Evolutionary conservation across 176 grass and related monocot species (phyloP).

Genomic region (Lolium perenne): DNA sequence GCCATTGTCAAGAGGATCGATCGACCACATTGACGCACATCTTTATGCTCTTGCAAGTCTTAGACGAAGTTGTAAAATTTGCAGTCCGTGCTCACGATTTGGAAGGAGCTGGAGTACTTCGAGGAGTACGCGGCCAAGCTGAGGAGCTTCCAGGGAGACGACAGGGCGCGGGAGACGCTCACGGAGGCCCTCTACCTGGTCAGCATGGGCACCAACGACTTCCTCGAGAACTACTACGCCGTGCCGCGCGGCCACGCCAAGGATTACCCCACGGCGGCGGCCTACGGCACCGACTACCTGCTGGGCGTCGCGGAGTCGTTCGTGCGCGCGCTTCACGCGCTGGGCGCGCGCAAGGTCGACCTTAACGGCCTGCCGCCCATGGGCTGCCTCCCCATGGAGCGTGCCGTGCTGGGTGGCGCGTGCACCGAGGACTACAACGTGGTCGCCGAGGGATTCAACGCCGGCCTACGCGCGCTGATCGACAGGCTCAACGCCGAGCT

Average conservation of each 20-base stretch:
- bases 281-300: slow-evolving; percentile 46
- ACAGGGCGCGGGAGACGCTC: slow-evolving; percentile 39
- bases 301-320: slow-evolving; percentile 43
- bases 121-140: slow-evolving; percentile 62
- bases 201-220: slow-evolving; percentile 86
- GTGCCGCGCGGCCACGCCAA: slow-evolving; percentile 42
- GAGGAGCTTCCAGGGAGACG: slow-evolving; percentile 33
- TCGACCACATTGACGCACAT: not conserved
- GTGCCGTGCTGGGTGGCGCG: slow-evolving; percentile 38
- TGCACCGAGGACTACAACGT: slow-evolving; percentile 71
- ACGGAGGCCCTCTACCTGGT: slow-evolving; percentile 63
- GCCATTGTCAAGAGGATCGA: not conserved
- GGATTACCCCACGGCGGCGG: slow-evolving; percentile 34
- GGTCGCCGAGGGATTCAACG: slow-evolving; percentile 52
- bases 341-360: slow-evolving; percentile 67
- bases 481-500: slow-evolving; percentile 45
- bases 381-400: slow-evolving; percentile 80
- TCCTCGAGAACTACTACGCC: slow-evolving; percentile 71
- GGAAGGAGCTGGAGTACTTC: slow-evolving; percentile 65
- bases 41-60: slow-evolving; percentile 1
- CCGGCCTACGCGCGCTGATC: slow-evolving; percentile 40
- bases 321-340: slow-evolving; percentile 49
- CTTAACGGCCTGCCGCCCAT: slow-evolving; percentile 73
- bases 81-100: slow-evolving; percentile 61
- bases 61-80: not conserved